Evolutionary conservation across 441 rosid genomes (phyloP), one percentile per base, ranked within the genome.

Genomic region (Populus hybrid): DNA sequence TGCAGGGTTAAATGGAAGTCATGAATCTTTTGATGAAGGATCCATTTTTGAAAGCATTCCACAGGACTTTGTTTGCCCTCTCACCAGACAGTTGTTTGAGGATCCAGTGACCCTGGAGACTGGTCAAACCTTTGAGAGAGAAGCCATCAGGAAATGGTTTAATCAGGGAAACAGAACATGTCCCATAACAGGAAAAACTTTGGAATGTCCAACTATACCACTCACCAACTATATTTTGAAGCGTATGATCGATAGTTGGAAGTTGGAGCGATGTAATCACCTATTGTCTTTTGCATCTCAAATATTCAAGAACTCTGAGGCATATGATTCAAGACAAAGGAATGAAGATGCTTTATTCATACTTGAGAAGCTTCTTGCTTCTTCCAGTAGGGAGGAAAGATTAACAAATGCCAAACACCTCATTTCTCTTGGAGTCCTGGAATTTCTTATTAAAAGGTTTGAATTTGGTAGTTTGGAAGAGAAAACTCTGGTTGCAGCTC

Each of bases 81-180:
- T 42, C 50, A 42, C 50, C 4, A 10, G 50, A 42, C 50, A 42
- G 50, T 42, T 42, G 50, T 42, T 42, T 10, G 50, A 42, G 14
- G 50, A 42, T 42, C 50, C 50, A 42, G 50, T 42, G 50, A 42
- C 50, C 16, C 50, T 42, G 50, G 50, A 42, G 50, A 42, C 50
- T 10, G 50, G 50, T 42, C 50, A 42, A 42, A 42, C 50, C 50
- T 42, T 42, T 2, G 50, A 42, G 50, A 42, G 50, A 42, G 50
- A 42, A 42, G 50, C 90, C 68, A 86, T 91, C 74, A 74, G 70
- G 67, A 82, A 88, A 71, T 89, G 90, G 92, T 80, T 91, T 79
- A 79, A 89, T 56, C 79, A 82, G 83, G 92, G 93, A 79, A 78
- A 89, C 45, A 74, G 73, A 82, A 84, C 87, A 75, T 91, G 95